Evolutionary conservation across 2,329 filamentous ascomycete genomes (phyloP).

Genomic region (Aspergillus sp.): DNA sequence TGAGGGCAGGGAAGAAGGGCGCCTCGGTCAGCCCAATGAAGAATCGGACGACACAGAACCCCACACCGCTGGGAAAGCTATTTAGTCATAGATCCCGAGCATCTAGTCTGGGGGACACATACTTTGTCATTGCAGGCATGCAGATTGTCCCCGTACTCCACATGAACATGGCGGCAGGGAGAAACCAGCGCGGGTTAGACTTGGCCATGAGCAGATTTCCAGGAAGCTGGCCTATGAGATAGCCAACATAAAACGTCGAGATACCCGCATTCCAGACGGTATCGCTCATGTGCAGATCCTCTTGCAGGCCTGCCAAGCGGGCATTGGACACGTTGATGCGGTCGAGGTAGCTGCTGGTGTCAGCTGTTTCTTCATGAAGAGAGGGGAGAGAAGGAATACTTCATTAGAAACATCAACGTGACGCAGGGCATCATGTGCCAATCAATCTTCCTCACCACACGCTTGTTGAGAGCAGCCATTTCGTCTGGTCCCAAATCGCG

Average conservation of each 20-base stretch:
- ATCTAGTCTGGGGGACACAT: neutral
- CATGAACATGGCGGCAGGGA: slow-evolving; percentile 12
- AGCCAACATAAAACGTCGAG: slow-evolving; percentile 20
- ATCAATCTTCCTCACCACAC: no score
- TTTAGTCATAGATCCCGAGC: neutral
- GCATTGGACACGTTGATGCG: no score
- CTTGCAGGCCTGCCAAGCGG: slow-evolving; percentile 11
- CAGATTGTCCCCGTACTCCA: slow-evolving; percentile 19
- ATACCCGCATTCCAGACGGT: slow-evolving; percentile 19
- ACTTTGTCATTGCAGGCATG: slow-evolving; percentile 17
- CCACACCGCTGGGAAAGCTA: neutral
- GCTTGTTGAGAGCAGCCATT: no score
- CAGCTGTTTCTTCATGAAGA: no score
- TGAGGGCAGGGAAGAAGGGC: slow-evolving; percentile 14
- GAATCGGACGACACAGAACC: slow-evolving; percentile 17
- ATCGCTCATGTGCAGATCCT: slow-evolving; percentile 20
- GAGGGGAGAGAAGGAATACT: no score
- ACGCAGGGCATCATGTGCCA: no score
- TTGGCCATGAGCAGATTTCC: slow-evolving; percentile 17
- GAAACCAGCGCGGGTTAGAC: slow-evolving; percentile 15
- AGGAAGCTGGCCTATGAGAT: slow-evolving; percentile 16
- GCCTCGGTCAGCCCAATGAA: slow-evolving; percentile 17
- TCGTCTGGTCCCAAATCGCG: no score
- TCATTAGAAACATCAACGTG: no score
- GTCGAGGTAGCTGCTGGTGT: no score